phyloP scores from a whole-genome alignment of 1,284 basidiomycete genomes.

The Coniophora puteana region DNA sequence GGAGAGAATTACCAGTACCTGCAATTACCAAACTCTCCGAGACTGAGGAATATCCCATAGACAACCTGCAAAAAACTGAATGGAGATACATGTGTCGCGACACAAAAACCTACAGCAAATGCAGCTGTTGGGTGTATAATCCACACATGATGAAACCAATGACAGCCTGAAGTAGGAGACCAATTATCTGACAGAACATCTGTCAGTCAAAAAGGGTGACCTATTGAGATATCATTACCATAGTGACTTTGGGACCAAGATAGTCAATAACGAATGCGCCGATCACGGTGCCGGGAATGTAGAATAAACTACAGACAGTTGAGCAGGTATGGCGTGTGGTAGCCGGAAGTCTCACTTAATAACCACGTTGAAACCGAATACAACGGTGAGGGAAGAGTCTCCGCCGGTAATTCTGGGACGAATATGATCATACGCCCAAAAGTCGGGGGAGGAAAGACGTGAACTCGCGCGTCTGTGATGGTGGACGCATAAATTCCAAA shows the following conservation, averaged over 20 bases:
- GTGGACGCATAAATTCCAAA: slow-evolving; percentile 84
- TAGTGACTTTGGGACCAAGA: slow-evolving; percentile 72
- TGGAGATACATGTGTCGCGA: too few relatives aligned
- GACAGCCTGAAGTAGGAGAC: slow-evolving; percentile 66
- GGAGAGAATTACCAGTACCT: slow-evolving; percentile 4
- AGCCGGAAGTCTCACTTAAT: slow-evolving; percentile 57
- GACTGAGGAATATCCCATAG: slow-evolving; percentile 88
- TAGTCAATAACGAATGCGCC: slow-evolving; percentile 80
- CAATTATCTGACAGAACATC: slow-evolving; percentile 47
- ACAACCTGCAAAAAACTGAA: slow-evolving; percentile 52
- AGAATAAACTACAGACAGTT: slow-evolving; percentile 55
- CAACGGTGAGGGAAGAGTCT: slow-evolving; percentile 43
- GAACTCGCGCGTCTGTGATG: slow-evolving; percentile 66
- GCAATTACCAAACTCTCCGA: slow-evolving; percentile 68
- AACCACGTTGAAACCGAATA: slow-evolving; percentile 76
- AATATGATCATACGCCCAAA: slow-evolving; percentile 1
- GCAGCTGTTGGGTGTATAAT: slow-evolving; percentile 61
- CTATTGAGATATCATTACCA: slow-evolving; percentile 42
- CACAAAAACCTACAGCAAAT: slow-evolving; percentile 56
- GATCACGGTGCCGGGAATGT: slow-evolving; percentile 70
- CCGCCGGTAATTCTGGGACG: slow-evolving; percentile 54
- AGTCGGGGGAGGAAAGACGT: slow-evolving; percentile 4
- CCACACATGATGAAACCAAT: slow-evolving; percentile 87
- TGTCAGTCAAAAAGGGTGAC: slow-evolving; percentile 3
- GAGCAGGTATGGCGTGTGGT: slow-evolving; percentile 1